These are phyloP conservation scores for Pholiota conissans DNA, from an alignment of 768 basidiomycete species.

Conservation along the genomic window DNA sequence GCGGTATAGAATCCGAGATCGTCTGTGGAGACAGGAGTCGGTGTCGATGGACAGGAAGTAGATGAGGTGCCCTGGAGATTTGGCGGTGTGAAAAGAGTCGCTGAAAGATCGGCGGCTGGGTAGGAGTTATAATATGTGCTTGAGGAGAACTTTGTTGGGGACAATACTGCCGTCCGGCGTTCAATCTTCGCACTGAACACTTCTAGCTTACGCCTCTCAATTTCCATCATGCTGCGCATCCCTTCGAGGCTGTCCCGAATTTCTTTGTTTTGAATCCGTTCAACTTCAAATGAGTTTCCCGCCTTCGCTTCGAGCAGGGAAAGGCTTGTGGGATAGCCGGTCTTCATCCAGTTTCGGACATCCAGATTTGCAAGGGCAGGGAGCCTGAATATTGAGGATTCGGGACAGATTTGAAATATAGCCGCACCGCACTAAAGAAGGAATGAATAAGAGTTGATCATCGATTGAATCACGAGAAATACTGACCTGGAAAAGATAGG, in stretches of 20 bases:
- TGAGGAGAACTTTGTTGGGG: background rate
- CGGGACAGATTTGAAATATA: slow-evolving; percentile 20
- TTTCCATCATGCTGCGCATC: background rate
- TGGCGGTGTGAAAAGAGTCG: no score
- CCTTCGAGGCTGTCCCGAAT: slow-evolving; percentile 20
- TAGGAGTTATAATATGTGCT: background rate
- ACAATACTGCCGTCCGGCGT: background rate
- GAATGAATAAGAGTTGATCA: no score
- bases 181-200: background rate
- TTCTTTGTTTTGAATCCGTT: slow-evolving; percentile 20
- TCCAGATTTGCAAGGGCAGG: slow-evolving; percentile 25
- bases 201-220: background rate
- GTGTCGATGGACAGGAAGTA: no score
- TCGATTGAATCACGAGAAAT: no score
- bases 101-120: no score
- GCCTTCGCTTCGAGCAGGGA: slow-evolving; percentile 16
- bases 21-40: background rate
- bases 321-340: slow-evolving; percentile 19
- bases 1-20: background rate
- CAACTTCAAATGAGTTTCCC: slow-evolving; percentile 19
- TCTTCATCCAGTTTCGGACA: slow-evolving; percentile 27
- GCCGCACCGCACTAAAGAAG: slow-evolving; percentile 24
- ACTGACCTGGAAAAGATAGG: slow-evolving; percentile 25
- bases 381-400: slow-evolving; percentile 25
- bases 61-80: no score